Percentiles rank a stretch among this genome's conserved stretches.
Conservation (phyloP, 176 grass and related monocot species). For the Alloteropsis semialata region DNA sequence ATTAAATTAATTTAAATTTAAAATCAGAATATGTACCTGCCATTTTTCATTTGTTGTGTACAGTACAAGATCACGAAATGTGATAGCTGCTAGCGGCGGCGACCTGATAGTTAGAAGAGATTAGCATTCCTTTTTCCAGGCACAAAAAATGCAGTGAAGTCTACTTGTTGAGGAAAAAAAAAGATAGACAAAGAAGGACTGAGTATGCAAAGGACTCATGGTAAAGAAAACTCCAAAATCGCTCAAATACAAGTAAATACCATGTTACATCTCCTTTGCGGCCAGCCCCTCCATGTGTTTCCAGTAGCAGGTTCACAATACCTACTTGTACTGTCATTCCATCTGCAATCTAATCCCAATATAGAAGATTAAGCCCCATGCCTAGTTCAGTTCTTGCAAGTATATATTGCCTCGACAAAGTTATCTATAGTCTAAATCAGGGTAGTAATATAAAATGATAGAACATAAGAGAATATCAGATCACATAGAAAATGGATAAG, state of each 20-base stretch:
- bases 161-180: background rate
- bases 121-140: background rate
- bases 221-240: background rate
- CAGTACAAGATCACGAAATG: constrained; percentile 85
- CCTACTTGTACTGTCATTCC: constrained; percentile 98
- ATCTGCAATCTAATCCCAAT: constrained; percentile 80
- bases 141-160: background rate
- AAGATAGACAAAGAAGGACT: background rate
- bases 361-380: constrained; percentile 30
- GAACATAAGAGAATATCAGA: background rate
- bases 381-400: constrained; percentile 18
- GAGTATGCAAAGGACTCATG: background rate
- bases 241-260: constrained; percentile 54
- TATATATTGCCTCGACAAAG: constrained; percentile 11
- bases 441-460: constrained; percentile 4
- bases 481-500: constrained; percentile 9
- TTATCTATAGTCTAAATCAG: constrained; percentile 5
- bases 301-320: constrained; percentile 86
- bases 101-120: constrained; percentile 61
- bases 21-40: constrained; percentile 68
- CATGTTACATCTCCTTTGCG: constrained; percentile 74
- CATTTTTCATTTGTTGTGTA: constrained; percentile 99
- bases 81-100: constrained; percentile 86
- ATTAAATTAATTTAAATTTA: constrained; percentile 1
- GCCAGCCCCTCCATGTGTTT: constrained; percentile 78